phyloP scores from a whole-genome alignment of 371 early-diverging fungal genomes.

The Globomyces sp. region DNA sequence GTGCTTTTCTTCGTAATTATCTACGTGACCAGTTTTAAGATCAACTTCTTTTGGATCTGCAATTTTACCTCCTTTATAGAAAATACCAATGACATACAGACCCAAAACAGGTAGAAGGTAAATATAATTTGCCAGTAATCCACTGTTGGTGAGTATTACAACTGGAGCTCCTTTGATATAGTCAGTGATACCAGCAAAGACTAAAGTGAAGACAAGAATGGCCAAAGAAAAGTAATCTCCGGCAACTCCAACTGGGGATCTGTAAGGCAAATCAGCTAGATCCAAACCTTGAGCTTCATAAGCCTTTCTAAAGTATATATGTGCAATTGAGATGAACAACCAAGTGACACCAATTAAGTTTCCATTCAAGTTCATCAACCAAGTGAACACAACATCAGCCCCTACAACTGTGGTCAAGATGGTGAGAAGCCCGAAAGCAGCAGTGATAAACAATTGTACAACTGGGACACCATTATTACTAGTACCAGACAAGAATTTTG shows the following conservation, averaged over 20 bases:
- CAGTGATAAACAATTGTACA: slow-evolving; percentile 34
- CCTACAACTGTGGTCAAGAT: slow-evolving; percentile 33
- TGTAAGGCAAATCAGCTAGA: slow-evolving; percentile 68
- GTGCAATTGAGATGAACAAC: slow-evolving; percentile 63
- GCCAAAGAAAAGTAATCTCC: slow-evolving; percentile 43
- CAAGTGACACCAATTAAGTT: slow-evolving; percentile 63
- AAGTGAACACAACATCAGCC: slow-evolving; percentile 12
- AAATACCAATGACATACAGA: not conserved
- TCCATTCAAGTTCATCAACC: not conserved
- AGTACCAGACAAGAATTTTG: slow-evolving; percentile 13
- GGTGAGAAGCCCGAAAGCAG: slow-evolving; percentile 37
- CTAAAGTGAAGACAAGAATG: slow-evolving; percentile 25
- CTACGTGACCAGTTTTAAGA: not conserved
- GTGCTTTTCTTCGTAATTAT: no score
- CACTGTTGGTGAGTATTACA: not conserved
- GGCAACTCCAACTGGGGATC: slow-evolving; percentile 64
- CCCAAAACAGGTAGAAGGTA: not conserved
- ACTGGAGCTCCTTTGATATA: not conserved
- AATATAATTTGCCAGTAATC: slow-evolving; percentile 1
- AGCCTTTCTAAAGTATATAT: slow-evolving; percentile 80
- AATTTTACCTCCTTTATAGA: not conserved
- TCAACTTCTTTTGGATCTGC: not conserved
- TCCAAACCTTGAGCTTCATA: slow-evolving; percentile 67
- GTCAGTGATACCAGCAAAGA: slow-evolving; percentile 13
- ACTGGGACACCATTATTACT: slow-evolving; percentile 35